Percentiles rank a stretch among this genome's conserved stretches.
Evolutionary conservation across 768 basidiomycete species (phyloP).

Genomic region (Gelatoporia subvermispora): DNA sequence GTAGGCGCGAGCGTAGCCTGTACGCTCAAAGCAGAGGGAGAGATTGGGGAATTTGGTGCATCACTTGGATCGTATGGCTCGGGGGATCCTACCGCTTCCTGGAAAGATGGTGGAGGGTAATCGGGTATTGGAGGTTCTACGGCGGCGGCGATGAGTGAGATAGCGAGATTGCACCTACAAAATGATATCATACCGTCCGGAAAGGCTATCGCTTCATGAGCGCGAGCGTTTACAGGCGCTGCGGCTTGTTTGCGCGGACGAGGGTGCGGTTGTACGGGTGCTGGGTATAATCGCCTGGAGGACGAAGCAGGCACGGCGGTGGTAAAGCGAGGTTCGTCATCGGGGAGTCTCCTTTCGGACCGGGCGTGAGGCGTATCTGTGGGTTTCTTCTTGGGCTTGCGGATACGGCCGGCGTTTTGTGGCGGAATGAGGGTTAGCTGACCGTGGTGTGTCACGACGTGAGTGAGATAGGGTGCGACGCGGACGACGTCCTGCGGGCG

Average conservation of each 20-base stretch:
- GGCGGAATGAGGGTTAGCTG: conserved; percentile 44
- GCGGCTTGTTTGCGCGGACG: conserved; percentile 15
- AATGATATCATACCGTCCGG: too few relatives aligned
- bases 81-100: conserved; percentile 47
- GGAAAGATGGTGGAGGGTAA: conserved; percentile 73
- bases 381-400: conserved; percentile 37
- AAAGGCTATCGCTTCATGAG: conserved; percentile 1
- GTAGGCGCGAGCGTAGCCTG: background rate
- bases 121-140: conserved; percentile 37
- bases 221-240: background rate
- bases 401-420: conserved; percentile 46
- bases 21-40: conserved; percentile 1
- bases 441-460: conserved; percentile 49
- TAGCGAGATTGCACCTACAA: background rate
- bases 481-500: conserved; percentile 18
- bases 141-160: background rate
- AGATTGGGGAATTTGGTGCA: conserved; percentile 6
- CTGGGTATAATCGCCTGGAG: conserved; percentile 14
- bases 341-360: conserved; percentile 29
- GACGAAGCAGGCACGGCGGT: conserved; percentile 15
- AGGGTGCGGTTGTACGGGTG: conserved; percentile 6
- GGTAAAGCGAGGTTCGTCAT: conserved; percentile 25
- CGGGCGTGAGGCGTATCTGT: conserved; percentile 10
- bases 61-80: conserved; percentile 4
- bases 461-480: conserved; percentile 53